Evolutionary conservation across 768 basidiomycete genomes (phyloP).

Genomic region (Goffeauzyma gilvescens): DNA sequence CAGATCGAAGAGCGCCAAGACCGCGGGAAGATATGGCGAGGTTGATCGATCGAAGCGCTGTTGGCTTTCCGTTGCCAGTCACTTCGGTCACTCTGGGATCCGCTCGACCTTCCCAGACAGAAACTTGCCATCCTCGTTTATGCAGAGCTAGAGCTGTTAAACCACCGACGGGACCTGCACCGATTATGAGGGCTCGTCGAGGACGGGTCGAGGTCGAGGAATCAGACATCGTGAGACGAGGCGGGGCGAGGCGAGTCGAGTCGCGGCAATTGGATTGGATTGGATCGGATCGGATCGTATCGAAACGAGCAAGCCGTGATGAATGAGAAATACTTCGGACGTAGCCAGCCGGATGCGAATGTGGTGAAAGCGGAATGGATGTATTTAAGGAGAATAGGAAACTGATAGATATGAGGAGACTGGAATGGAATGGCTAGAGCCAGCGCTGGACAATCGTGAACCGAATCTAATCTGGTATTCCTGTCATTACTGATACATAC

Average conservation of each 20-base stretch:
- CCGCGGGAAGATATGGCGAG: conserved; percentile 86
- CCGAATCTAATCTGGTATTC: too few relatives aligned
- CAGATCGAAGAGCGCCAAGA: conserved; percentile 62
- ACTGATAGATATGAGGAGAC: too few relatives aligned
- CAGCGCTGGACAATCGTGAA: too few relatives aligned
- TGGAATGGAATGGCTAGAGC: too few relatives aligned
- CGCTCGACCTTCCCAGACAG: conserved; percentile 28
- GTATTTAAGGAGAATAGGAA: too few relatives aligned
- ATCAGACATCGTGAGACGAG: background rate
- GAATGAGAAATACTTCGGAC: background rate
- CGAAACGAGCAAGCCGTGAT: background rate
- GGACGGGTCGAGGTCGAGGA: conserved; percentile 8
- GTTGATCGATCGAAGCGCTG: conserved; percentile 60
- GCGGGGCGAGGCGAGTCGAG: too few relatives aligned
- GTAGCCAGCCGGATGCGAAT: too few relatives aligned
- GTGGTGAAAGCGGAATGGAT: too few relatives aligned
- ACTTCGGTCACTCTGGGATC: conserved; percentile 11
- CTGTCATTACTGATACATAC: too few relatives aligned
- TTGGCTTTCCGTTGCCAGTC: background rate
- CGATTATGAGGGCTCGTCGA: conserved; percentile 37
- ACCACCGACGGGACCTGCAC: conserved; percentile 88
- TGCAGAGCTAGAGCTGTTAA: conserved; percentile 70
- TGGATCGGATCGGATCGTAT: too few relatives aligned
- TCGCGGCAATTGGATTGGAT: too few relatives aligned
- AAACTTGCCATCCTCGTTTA: conserved; percentile 51